Percentiles rank a stretch among this genome's conserved stretches.
phyloP scores from a whole-genome alignment of 1,284 basidiomycete genomes.

The Trichosporon coremiiforme region DNA sequence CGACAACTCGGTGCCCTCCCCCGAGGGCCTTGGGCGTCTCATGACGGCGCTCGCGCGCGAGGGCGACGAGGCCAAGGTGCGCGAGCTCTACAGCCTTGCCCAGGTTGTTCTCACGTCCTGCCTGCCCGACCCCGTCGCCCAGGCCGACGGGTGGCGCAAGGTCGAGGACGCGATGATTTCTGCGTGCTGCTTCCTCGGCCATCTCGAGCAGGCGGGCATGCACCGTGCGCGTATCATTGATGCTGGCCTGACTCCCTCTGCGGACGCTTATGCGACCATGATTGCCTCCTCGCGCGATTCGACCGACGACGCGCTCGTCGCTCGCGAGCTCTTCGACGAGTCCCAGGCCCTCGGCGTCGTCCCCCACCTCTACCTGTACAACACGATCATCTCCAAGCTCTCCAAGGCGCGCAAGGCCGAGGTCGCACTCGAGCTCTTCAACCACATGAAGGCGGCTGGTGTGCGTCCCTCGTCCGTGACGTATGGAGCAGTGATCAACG shows the following conservation, averaged over 20 bases:
- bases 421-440: constrained; percentile 79
- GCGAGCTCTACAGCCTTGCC: constrained; percentile 69
- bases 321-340: constrained; percentile 79
- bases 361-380: constrained; percentile 86
- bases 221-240: constrained; percentile 78
- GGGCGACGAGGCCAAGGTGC: constrained; percentile 65
- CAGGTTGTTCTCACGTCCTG: constrained; percentile 64
- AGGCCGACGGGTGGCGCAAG: constrained; percentile 66
- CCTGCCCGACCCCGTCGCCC: constrained; percentile 45
- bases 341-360: constrained; percentile 68
- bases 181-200: constrained; percentile 75
- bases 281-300: constrained; percentile 86
- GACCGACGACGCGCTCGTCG: constrained; percentile 87
- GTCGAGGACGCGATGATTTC: constrained; percentile 88
- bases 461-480: constrained; percentile 81
- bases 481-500: constrained; percentile 89
- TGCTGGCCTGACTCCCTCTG: constrained; percentile 73
- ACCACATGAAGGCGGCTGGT: constrained; percentile 66
- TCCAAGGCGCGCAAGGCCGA: constrained; percentile 90
- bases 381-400: constrained; percentile 92
- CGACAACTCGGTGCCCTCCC: constrained; percentile 36
- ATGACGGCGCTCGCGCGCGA: constrained; percentile 70
- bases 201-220: constrained; percentile 74
- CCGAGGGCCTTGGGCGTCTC: constrained; percentile 63
- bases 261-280: constrained; percentile 87